Evolutionary conservation across 495 filamentous ascomycete genomes (phyloP).

Genomic region (Hyaloscypha bicolor): DNA sequence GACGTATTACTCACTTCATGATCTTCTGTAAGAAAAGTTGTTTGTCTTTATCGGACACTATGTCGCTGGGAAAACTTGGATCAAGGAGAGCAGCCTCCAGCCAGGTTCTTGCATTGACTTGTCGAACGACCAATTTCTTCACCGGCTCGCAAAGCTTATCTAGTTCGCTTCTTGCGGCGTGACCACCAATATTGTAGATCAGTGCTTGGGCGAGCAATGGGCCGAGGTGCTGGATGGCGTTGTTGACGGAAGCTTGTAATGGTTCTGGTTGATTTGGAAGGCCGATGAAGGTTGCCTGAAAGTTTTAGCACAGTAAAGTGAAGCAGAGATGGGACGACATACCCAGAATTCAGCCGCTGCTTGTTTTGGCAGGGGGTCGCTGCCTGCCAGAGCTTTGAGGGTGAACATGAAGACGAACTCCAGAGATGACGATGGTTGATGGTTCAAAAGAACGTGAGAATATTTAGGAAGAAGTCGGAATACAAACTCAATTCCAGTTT

Average conservation of each 20-base stretch:
- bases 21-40: constrained; percentile 60
- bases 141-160: constrained; percentile 76
- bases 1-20: constrained; percentile 45
- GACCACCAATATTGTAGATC: constrained; percentile 71
- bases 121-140: constrained; percentile 69
- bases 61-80: constrained; percentile 60
- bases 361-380: constrained; percentile 78
- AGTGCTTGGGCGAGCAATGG: constrained; percentile 62
- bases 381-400: constrained; percentile 68
- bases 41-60: constrained; percentile 64
- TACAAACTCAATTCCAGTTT: constrained; percentile 74
- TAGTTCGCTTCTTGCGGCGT: constrained; percentile 75
- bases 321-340: constrained; percentile 27
- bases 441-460: constrained; percentile 54
- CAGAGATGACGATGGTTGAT: constrained; percentile 51
- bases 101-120: constrained; percentile 63
- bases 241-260: constrained; percentile 50
- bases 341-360: constrained; percentile 85
- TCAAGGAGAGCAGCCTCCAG: constrained; percentile 56
- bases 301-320: constrained; percentile 20
- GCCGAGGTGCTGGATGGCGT: constrained; percentile 58
- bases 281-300: constrained; percentile 49
- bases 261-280: constrained; percentile 42
- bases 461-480: constrained; percentile 68
- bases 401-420: constrained; percentile 78